A percentile compares a stretch with the other conserved stretches of the same genome.
These are phyloP conservation scores for Moelleriella libera DNA, from an alignment of 2,329 filamentous ascomycete species.

Conservation along the genomic window DNA sequence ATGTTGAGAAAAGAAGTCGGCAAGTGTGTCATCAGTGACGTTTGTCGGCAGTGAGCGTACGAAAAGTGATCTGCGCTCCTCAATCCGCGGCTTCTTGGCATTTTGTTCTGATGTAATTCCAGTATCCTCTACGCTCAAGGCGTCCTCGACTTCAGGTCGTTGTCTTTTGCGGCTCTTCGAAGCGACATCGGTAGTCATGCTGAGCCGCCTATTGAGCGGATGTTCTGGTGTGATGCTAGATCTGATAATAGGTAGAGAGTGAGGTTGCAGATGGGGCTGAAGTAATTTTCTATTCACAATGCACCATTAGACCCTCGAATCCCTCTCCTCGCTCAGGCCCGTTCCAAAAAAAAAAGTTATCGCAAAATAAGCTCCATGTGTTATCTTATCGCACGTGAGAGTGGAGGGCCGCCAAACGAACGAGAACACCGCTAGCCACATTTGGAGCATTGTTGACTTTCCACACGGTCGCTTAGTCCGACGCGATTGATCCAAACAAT, in stretches of 20 bases:
- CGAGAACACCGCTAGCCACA: constrained; percentile 11
- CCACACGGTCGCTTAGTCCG: constrained; percentile 6
- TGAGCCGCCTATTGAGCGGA: not conserved
- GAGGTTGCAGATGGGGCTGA: too few species aligned
- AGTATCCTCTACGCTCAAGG: constrained; percentile 13
- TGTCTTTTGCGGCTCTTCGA: constrained; percentile 20
- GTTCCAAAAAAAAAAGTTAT: not conserved
- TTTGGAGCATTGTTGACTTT: constrained; percentile 19
- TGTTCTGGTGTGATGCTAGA: too few species aligned
- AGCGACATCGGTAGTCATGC: not conserved
- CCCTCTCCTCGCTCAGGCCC: too few species aligned
- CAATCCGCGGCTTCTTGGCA: constrained; percentile 42
- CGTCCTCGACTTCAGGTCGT: constrained; percentile 17
- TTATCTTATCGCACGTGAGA: constrained; percentile 21
- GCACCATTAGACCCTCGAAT: too few species aligned
- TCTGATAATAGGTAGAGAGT: too few species aligned
- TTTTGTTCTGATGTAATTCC: constrained; percentile 17
- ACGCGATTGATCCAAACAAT: constrained; percentile 15
- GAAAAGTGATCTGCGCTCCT: constrained; percentile 65
- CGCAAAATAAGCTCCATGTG: not conserved
- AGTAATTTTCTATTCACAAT: too few species aligned
- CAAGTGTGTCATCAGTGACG: constrained; percentile 69
- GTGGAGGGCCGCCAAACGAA: constrained; percentile 6
- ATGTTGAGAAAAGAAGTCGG: constrained; percentile 83
- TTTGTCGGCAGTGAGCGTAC: constrained; percentile 70